Evolutionary conservation across 2,329 filamentous ascomycete species (phyloP).

Genomic region (Arthrobotrys entomopaga): DNA sequence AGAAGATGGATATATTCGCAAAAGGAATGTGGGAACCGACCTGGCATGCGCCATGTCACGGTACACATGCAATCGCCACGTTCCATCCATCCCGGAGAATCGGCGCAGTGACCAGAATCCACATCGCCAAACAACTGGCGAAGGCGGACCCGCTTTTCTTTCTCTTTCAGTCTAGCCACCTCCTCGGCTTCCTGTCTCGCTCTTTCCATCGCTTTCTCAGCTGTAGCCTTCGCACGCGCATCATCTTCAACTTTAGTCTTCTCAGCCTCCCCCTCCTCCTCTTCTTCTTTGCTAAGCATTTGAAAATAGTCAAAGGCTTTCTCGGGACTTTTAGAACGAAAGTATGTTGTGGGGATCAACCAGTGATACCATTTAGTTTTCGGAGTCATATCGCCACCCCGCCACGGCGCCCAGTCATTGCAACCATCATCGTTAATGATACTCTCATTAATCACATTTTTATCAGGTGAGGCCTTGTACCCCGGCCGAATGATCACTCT

Average conservation of each 20-base stretch:
- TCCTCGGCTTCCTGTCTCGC: background rate
- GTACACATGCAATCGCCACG: conserved; percentile 48
- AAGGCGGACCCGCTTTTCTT: background rate
- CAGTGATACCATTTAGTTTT: conserved; percentile 20
- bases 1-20: conserved; percentile 24
- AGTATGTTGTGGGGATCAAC: conserved; percentile 27
- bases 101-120: conserved; percentile 38
- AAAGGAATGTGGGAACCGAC: conserved; percentile 32
- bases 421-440: background rate
- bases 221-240: background rate
- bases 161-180: conserved; percentile 1
- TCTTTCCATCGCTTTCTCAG: background rate
- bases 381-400: conserved; percentile 12
- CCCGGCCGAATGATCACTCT: conserved; percentile 8
- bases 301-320: too few species aligned
- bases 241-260: background rate
- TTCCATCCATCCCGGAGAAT: conserved; percentile 25
- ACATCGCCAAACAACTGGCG: conserved; percentile 19
- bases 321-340: background rate
- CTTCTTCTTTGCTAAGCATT: background rate
- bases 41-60: conserved; percentile 40
- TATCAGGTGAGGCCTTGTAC: background rate
- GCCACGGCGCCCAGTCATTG: conserved; percentile 12
- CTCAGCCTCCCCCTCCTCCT: background rate
- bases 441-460: background rate